phyloP scores from a whole-genome alignment of 225 moss, liverwort and hornwort genomes.

The Bryum argenteum region DNA sequence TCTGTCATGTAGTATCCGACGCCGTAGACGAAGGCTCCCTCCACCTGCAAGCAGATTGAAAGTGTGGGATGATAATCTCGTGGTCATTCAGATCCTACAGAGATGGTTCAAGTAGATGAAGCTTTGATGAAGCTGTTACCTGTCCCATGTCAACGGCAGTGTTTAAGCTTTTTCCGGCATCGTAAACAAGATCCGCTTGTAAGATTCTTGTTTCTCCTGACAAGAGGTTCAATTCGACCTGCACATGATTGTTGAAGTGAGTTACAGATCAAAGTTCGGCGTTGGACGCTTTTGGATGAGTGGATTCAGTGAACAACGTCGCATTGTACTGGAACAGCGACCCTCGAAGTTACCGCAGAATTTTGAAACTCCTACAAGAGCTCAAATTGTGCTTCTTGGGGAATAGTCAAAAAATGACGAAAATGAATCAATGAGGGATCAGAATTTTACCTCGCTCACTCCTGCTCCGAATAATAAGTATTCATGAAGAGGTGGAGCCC shows the following conservation, averaged over 20 bases:
- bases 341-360: too few relatives aligned
- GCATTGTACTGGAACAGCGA: too few relatives aligned
- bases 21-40: slow-evolving; percentile 70
- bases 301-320: too few relatives aligned
- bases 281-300: too few relatives aligned
- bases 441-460: slow-evolving; percentile 44
- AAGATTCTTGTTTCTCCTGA: slow-evolving; percentile 60
- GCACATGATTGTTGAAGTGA: background rate
- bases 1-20: slow-evolving; percentile 69
- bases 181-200: slow-evolving; percentile 56
- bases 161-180: slow-evolving; percentile 68
- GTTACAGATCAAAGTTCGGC: too few relatives aligned
- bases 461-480: slow-evolving; percentile 48
- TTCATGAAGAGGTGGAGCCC: slow-evolving; percentile 12
- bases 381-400: too few relatives aligned
- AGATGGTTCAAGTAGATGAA: too few relatives aligned
- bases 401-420: background rate
- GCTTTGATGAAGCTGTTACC: background rate
- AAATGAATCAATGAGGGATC: too few relatives aligned
- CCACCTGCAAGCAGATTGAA: slow-evolving; percentile 39
- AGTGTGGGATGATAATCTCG: too few relatives aligned
- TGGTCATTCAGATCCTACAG: too few relatives aligned
- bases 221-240: slow-evolving; percentile 70
- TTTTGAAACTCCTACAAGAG: background rate
- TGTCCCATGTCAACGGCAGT: slow-evolving; percentile 36